Conservation (phyloP, 805 yeast genomes). For the Wickerhamiella cacticola region DNA sequence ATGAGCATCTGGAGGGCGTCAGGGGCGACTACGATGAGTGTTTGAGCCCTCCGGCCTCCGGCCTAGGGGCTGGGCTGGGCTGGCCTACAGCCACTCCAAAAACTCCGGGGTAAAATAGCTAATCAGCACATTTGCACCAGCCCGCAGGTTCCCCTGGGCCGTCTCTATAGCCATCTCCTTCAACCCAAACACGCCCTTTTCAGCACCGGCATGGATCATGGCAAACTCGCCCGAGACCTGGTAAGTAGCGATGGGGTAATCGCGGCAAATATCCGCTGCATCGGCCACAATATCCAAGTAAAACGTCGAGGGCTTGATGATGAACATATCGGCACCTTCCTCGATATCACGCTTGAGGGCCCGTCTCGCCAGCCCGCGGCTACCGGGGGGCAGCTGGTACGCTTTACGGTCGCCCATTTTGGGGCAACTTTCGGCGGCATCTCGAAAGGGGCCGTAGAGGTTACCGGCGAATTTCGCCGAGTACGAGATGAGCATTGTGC, state of each 20-base stretch:
- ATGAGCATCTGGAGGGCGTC: no score
- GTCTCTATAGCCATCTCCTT: constrained; percentile 67
- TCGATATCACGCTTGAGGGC: constrained; percentile 74
- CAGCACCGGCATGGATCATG: constrained; percentile 97
- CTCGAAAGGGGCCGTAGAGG: constrained; percentile 93
- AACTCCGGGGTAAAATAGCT: constrained; percentile 93
- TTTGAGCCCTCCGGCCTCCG: no score
- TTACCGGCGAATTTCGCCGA: constrained; percentile 88
- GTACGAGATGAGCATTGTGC: constrained; percentile 81
- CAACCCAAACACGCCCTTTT: constrained; percentile 81
- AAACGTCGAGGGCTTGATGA: constrained; percentile 92
- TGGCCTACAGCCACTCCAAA: constrained; percentile 78
- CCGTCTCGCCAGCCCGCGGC: constrained; percentile 85
- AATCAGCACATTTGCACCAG: constrained; percentile 87
- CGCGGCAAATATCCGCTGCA: constrained; percentile 68
- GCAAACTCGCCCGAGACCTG: constrained; percentile 97
- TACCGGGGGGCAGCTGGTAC: constrained; percentile 89
- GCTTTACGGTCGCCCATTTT: constrained; percentile 81
- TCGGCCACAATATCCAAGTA: constrained; percentile 84
- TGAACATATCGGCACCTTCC: constrained; percentile 93
- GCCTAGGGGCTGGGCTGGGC: no score
- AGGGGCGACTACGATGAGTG: no score
- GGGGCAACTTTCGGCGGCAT: constrained; percentile 90
- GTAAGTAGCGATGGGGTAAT: constrained; percentile 85
- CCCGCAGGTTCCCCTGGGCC: constrained; percentile 83